phyloP scores from a whole-genome alignment of 176 grass and related monocot genomes.

The Rhynchospora breviuscula region DNA sequence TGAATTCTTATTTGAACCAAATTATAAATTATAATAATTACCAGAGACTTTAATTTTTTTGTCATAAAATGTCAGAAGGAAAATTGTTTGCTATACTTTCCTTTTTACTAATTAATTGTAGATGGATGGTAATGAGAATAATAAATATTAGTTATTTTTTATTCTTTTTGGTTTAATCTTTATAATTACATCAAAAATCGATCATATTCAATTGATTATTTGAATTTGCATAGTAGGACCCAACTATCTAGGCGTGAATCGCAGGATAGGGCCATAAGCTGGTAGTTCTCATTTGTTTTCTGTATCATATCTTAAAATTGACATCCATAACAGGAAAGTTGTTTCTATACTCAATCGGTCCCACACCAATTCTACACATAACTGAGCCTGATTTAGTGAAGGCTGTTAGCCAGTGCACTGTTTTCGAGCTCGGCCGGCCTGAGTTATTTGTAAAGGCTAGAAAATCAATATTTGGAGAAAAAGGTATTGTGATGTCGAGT shows the following conservation, averaged over 20 bases:
- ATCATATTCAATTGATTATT: not conserved
- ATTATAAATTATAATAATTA: no score
- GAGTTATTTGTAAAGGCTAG: slow-evolving; percentile 42
- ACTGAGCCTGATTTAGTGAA: slow-evolving; percentile 56
- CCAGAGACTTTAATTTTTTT: no score
- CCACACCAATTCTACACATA: slow-evolving; percentile 43
- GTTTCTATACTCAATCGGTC: slow-evolving; percentile 64
- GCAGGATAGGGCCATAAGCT: no score
- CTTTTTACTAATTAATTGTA: no score
- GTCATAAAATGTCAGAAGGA: no score
- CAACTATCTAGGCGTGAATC: not conserved
- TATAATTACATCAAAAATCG: no score
- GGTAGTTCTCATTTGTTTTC: not conserved
- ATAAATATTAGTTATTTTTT: no score
- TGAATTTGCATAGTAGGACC: slow-evolving; percentile 2
- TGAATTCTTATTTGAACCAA: no score
- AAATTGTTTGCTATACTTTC: no score
- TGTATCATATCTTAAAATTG: no score
- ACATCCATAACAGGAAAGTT: slow-evolving; percentile 35
- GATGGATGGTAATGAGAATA: no score
- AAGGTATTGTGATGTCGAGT: slow-evolving; percentile 57
- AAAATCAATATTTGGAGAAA: slow-evolving; percentile 53
- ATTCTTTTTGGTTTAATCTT: no score
- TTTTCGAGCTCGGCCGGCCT: slow-evolving; percentile 59
- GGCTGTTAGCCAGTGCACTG: slow-evolving; percentile 50